Evolutionary conservation across 1,139 yeast genomes (phyloP), one percentile per base, ranked within the genome.

Genomic region (Meyerozyma elateridarum): DNA sequence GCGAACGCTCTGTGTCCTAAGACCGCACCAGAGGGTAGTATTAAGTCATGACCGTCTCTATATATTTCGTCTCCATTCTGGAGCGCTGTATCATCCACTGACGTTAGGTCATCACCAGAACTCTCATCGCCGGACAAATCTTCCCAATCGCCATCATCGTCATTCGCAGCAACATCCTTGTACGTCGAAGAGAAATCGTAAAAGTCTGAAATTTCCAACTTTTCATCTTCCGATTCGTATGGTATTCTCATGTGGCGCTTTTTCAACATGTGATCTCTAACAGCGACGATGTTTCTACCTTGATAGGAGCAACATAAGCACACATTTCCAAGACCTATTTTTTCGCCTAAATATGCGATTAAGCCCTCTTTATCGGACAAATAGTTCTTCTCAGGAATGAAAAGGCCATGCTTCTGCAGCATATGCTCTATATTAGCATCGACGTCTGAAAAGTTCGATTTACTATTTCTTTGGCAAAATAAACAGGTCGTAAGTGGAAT

Each of bases 221-320:
- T 82, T 51, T 91, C 95, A 36, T 83, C 83, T 39, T 79, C 84
- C 1, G 76, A 60, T 47, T 91, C 97, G 56, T 85, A 93, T 0
- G 98, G 97, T 36, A 91, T 73, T 53, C 77, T 75, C 64, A 89
- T 82, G 54, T 91, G 99, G 40, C 88, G 76, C 57, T 91, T 91
- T 14, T 83, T 72, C 6, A 70, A 51, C 87, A 89, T 83, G 55
- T 91, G 99, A 27, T 88, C 94, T 44, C 96, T 78, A 6, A 85
- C 91, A 36, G 95, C 85, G 51, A 85, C 95, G 22, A 89, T 54
- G 35, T 79, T 76, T 44, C 75, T 73, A 6, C 97, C 97, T 56
- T 85, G 88, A 54, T 81, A 93, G 31, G 68, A 67, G 56, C 99
- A 91, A 32, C 79, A 74, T 32, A 91, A 60, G 56, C 99, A 91